Base-by-base conservation (phyloP, 108 stramenopile genomes). In the Cylindrotheca fusiformis region DNA sequence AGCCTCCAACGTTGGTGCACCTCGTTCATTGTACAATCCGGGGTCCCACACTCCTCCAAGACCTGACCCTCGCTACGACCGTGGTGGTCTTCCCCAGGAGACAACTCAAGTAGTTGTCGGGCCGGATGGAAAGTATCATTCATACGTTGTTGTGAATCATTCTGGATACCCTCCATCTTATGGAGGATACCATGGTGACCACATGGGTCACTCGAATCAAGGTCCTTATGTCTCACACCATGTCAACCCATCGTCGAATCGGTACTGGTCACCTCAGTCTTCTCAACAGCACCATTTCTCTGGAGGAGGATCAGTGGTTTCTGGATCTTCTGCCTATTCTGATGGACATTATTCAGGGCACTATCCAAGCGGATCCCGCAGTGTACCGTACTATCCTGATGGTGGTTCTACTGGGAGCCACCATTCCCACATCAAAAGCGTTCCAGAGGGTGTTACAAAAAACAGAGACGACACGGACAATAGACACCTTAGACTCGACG, bases 41-140 rank as follows among this genome's bases (percentile, higher is more conserved):
- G 20, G 51, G 5, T 52, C 51, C 5, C 46, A 52, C 1, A 52
- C 63, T 2, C 51, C 63, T 33, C 60, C 60, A 18, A 32, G 60
- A 5, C 32, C 14, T 8, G 30, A 6, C 4, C 59, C 60, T 4
- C 51, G 52, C 4, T 54, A 52, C 31, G 60, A 61, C 25, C 18
- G 48, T 4, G 6, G 19, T 26, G 54, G 65, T 33, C 10, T 14
- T 3, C 29, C 79, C 47, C 86, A 88, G 58, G 10, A 14, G 14
- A n/a, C n/a, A n/a, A n/a, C n/a, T n/a, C n/a, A n/a, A n/a, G 71
- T 91, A 32, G 77, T 86, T 23, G 33, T 91, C 18, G 90, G 86
- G 0, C 90, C 78, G 17, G 86, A 87, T 71, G 90, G 90, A n/a
- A 78, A 83, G 22, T 88, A 85, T 58, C 68, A 73, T 0, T 83